These are phyloP conservation scores for Teratosphaeria zuluensis DNA, from an alignment of 2,329 filamentous ascomycete genomes.

Conservation along the genomic window DNA sequence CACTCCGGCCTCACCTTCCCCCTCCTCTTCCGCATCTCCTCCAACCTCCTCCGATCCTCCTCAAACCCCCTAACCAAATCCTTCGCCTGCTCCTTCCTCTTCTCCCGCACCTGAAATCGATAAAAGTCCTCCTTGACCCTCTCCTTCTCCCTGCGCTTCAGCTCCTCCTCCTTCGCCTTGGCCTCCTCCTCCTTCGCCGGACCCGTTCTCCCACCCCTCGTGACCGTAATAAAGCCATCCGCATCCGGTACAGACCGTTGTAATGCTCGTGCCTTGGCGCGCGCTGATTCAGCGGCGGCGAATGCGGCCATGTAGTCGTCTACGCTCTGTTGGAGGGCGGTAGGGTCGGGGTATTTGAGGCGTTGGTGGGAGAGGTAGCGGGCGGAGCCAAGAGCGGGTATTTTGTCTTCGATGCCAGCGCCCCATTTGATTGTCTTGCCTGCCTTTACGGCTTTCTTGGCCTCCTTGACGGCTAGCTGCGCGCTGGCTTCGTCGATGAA, in stretches of 20 bases:
- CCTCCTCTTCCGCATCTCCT: conserved; percentile 59
- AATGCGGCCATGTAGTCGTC: conserved; percentile 84
- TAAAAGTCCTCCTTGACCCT: conserved; percentile 66
- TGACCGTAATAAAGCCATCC: conserved; percentile 91
- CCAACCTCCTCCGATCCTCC: conserved; percentile 62
- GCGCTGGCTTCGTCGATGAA: conserved; percentile 77
- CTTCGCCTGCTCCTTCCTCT: conserved; percentile 63
- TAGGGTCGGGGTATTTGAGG: conserved; percentile 59
- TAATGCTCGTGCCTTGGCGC: conserved; percentile 51
- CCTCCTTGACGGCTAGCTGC: conserved; percentile 66
- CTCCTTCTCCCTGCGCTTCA: conserved; percentile 50
- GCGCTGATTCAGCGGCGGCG: conserved; percentile 54
- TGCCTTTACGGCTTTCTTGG: conserved; percentile 48
- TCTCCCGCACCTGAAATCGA: conserved; percentile 72
- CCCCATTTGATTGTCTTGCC: conserved; percentile 61
- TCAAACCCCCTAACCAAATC: conserved; percentile 64
- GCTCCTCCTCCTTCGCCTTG: conserved; percentile 51
- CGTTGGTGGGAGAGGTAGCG: conserved; percentile 55
- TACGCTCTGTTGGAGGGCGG: conserved; percentile 59
- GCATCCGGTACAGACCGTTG: conserved; percentile 76
- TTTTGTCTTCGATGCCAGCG: conserved; percentile 45
- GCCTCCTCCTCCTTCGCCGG: conserved; percentile 65
- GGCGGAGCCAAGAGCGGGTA: conserved; percentile 46
- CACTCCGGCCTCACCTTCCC: conserved; percentile 46
- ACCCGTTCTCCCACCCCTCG: conserved; percentile 62